Conservation (phyloP, 2,329 filamentous ascomycete genomes). For the Gnomoniopsis smithogilvyi region DNA sequence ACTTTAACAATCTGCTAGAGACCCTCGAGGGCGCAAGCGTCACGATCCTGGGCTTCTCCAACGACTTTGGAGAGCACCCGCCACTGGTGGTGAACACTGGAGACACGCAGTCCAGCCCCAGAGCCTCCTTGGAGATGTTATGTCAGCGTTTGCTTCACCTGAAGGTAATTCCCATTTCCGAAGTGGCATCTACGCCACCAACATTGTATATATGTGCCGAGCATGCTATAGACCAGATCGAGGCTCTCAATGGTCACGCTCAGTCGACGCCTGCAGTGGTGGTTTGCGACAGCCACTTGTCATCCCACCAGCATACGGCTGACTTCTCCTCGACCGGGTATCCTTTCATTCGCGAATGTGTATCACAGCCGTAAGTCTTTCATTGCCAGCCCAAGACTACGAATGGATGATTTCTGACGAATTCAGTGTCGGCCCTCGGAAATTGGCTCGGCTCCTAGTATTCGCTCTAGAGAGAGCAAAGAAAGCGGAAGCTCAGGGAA, state of each 20-base stretch:
- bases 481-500: neutral
- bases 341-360: constrained; percentile 2
- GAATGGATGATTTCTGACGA: neutral
- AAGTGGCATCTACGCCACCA: neutral
- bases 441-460: neutral
- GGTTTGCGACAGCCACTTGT: constrained; percentile 7
- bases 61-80: neutral
- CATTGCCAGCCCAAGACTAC: neutral
- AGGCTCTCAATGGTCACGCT: neutral
- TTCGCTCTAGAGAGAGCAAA: neutral
- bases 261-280: constrained; percentile 5
- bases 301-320: constrained; percentile 5
- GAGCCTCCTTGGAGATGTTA: neutral
- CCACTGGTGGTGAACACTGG: neutral
- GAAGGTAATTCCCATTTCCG: neutral
- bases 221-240: neutral
- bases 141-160: constrained; percentile 1
- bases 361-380: constrained; percentile 15
- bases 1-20: neutral
- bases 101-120: neutral
- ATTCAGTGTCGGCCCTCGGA: constrained; percentile 1
- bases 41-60: constrained; percentile 1
- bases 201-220: constrained; percentile 9
- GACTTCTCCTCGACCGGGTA: neutral
- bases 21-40: neutral